phyloP scores from a whole-genome alignment of 2,329 filamentous ascomycete genomes.

The Lasiodiplodia sp. region DNA sequence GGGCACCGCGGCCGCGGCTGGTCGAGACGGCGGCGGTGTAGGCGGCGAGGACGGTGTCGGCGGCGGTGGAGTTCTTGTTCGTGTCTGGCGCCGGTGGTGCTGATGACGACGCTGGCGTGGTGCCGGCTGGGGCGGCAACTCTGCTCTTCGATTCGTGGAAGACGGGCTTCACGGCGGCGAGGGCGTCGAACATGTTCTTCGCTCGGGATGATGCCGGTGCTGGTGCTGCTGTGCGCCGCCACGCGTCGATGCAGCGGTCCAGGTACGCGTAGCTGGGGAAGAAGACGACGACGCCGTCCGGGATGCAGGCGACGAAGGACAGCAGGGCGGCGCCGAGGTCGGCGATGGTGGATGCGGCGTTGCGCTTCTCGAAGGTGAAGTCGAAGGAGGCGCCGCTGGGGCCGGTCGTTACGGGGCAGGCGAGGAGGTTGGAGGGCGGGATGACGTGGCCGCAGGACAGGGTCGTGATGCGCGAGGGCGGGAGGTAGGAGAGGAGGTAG shows the following conservation, averaged over 20 bases:
- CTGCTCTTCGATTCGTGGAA: constrained; percentile 45
- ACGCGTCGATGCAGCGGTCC: constrained; percentile 66
- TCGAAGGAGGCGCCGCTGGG: constrained; percentile 69
- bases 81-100: background rate
- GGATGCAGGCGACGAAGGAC: constrained; percentile 75
- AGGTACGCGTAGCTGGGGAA: constrained; percentile 96
- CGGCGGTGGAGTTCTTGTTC: constrained; percentile 36
- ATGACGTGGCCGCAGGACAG: constrained; percentile 96
- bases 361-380: constrained; percentile 84
- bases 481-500: constrained; percentile 82
- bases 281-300: constrained; percentile 91
- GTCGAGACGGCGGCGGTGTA: constrained; percentile 73
- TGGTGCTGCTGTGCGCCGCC: constrained; percentile 42
- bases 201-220: constrained; percentile 29
- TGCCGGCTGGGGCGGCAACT: background rate
- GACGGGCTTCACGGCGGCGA: constrained; percentile 65
- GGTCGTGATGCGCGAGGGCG: constrained; percentile 70
- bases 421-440: constrained; percentile 79
- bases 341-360: constrained; percentile 70
- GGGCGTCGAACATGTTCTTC: constrained; percentile 64
- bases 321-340: constrained; percentile 78
- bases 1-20: constrained; percentile 66
- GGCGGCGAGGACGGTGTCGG: constrained; percentile 74
- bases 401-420: constrained; percentile 70
- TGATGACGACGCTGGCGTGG: constrained; percentile 3